phyloP scores from a whole-genome alignment of 805 yeast species.

The Debaryomyces castellii region DNA sequence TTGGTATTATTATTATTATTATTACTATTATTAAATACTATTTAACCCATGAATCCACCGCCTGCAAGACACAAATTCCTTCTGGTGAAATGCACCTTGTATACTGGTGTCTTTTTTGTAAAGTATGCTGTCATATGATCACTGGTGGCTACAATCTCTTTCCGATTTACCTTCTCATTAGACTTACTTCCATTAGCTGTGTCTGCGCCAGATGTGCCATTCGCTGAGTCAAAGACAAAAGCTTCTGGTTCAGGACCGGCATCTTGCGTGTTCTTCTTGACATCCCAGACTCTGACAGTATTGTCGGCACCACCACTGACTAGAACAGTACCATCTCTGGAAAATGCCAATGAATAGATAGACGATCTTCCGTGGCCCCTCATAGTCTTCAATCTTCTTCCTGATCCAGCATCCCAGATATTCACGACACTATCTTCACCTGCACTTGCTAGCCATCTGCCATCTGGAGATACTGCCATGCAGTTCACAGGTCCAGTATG shows the following conservation, averaged over 20 bases:
- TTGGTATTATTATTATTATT: too few species aligned
- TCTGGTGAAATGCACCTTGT: slow-evolving; percentile 87
- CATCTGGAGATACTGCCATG: slow-evolving; percentile 92
- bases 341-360: slow-evolving; percentile 79
- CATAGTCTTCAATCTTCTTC: slow-evolving; percentile 85
- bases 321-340: slow-evolving; percentile 83
- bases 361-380: slow-evolving; percentile 90
- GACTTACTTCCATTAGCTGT: slow-evolving; percentile 22
- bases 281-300: slow-evolving; percentile 95
- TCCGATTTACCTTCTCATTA: slow-evolving; percentile 51
- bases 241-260: slow-evolving; percentile 78
- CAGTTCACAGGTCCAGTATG: slow-evolving; percentile 88
- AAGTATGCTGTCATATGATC: slow-evolving; percentile 93
- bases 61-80: slow-evolving; percentile 90
- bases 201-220: slow-evolving; percentile 7
- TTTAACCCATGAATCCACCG: slow-evolving; percentile 63
- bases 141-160: slow-evolving; percentile 75
- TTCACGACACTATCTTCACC: slow-evolving; percentile 89
- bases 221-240: slow-evolving; percentile 27
- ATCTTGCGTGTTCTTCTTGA: slow-evolving; percentile 79
- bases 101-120: slow-evolving; percentile 92
- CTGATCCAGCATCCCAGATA: slow-evolving; percentile 93
- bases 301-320: slow-evolving; percentile 93
- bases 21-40: not conserved
- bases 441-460: slow-evolving; percentile 93